Conservation (phyloP, 2,329 filamentous ascomycete species). For the Fusarium sarcochroum region DNA sequence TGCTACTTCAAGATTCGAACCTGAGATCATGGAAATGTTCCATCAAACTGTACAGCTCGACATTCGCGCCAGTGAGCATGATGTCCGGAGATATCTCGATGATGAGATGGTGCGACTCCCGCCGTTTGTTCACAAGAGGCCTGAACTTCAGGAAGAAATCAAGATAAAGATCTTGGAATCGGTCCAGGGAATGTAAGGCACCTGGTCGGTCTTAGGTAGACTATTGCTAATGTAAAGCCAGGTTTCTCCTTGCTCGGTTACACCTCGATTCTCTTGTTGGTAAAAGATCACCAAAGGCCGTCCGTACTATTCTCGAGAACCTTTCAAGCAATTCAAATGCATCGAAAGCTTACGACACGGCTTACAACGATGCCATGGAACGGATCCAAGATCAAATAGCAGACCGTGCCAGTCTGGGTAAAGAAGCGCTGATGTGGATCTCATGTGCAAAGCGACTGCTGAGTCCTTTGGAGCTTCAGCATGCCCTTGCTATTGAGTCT, state of each 20-base stretch:
- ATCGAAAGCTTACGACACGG: slow-evolving; percentile 50
- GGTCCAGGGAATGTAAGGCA: slow-evolving; percentile 16
- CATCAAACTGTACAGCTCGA: not conserved
- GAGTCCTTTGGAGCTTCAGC: slow-evolving; percentile 54
- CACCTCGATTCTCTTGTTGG: slow-evolving; percentile 37
- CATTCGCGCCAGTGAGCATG: not conserved
- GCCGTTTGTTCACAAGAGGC: not conserved
- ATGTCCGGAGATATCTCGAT: slow-evolving; percentile 1
- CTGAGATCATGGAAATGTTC: not conserved
- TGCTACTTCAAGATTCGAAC: slow-evolving; percentile 2
- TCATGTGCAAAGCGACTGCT: slow-evolving; percentile 54
- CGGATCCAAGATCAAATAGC: slow-evolving; percentile 57
- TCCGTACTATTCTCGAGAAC: slow-evolving; percentile 51
- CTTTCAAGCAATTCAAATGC: slow-evolving; percentile 49
- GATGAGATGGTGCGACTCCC: not conserved
- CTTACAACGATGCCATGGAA: slow-evolving; percentile 60
- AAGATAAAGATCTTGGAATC: not conserved
- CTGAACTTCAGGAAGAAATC: slow-evolving; percentile 16
- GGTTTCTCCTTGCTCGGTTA: slow-evolving; percentile 41
- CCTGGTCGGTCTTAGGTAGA: too few species aligned
- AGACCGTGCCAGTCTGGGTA: slow-evolving; percentile 55
- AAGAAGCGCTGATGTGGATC: slow-evolving; percentile 58
- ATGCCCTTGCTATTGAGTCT: slow-evolving; percentile 58
- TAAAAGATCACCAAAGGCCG: slow-evolving; percentile 48
- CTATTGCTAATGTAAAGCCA: not conserved